A percentile compares a stretch with the other conserved stretches of the same genome.
Evolutionary conservation across 2,329 filamentous ascomycete species (phyloP).

Genomic region (Camptophora hylomeconis): DNA sequence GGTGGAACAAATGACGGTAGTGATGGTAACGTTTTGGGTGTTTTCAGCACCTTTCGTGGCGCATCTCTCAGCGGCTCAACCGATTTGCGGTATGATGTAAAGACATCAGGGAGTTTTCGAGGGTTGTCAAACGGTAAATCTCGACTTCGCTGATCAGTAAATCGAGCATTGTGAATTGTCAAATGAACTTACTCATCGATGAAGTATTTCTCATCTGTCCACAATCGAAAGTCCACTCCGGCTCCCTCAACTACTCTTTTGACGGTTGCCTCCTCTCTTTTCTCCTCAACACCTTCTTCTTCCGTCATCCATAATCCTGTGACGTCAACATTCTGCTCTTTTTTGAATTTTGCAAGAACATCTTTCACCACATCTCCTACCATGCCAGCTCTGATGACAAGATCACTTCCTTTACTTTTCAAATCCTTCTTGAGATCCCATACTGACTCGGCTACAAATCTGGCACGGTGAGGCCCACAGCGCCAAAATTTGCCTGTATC

Average conservation of each 20-base stretch:
- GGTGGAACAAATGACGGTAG: slow-evolving; percentile 43
- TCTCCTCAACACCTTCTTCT: slow-evolving; percentile 59
- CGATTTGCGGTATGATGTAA: slow-evolving; percentile 60
- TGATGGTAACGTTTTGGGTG: slow-evolving; percentile 44
- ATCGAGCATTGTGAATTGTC: neutral
- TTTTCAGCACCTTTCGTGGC: slow-evolving; percentile 45
- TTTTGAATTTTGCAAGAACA: slow-evolving; percentile 40
- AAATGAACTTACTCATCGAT: slow-evolving; percentile 64
- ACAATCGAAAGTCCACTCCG: slow-evolving; percentile 49
- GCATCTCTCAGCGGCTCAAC: slow-evolving; percentile 57
- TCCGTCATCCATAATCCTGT: slow-evolving; percentile 60
- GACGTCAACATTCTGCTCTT: slow-evolving; percentile 34
- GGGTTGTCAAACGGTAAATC: slow-evolving; percentile 49
- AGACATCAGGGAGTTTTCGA: slow-evolving; percentile 56
- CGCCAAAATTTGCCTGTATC: slow-evolving; percentile 56
- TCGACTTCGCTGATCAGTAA: slow-evolving; percentile 35
- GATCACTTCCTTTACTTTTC: slow-evolving; percentile 44
- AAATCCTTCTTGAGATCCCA: slow-evolving; percentile 58
- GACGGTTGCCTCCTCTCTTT: slow-evolving; percentile 47
- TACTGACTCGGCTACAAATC: slow-evolving; percentile 58
- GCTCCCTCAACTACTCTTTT: slow-evolving; percentile 39
- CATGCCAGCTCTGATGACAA: slow-evolving; percentile 52
- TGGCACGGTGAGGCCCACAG: slow-evolving; percentile 58
- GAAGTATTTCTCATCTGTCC: slow-evolving; percentile 65
- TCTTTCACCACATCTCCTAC: slow-evolving; percentile 44